These are phyloP conservation scores for Nigrograna mackinnonii DNA, from an alignment of 2,329 filamentous ascomycete species.

Conservation along the genomic window DNA sequence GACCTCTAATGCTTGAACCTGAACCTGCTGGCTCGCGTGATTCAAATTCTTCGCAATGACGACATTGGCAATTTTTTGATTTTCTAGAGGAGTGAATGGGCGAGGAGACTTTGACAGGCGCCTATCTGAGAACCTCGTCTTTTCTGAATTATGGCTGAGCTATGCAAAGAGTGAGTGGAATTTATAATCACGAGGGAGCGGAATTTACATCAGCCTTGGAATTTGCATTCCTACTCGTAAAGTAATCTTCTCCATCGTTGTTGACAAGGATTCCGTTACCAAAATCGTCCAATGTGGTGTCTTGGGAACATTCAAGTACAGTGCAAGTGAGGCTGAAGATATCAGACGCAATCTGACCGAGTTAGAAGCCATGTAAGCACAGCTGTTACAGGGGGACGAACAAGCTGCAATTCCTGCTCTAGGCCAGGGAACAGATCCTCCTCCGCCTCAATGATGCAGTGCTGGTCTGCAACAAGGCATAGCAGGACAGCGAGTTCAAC, in stretches of 20 bases:
- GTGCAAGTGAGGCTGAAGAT: conserved; percentile 74
- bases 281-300: conserved; percentile 82
- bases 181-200: neutral
- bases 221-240: conserved; percentile 14
- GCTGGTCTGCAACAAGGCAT: conserved; percentile 78
- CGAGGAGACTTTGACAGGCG: conserved; percentile 36
- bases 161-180: conserved; percentile 5
- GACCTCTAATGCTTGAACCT: conserved; percentile 75
- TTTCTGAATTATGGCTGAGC: conserved; percentile 19
- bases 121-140: conserved; percentile 18
- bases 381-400: conserved; percentile 46
- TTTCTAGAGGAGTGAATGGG: conserved; percentile 44
- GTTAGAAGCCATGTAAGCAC: conserved; percentile 6
- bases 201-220: conserved; percentile 16
- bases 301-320: conserved; percentile 71
- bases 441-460: conserved; percentile 84
- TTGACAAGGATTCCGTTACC: conserved; percentile 67
- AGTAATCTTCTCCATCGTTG: conserved; percentile 26
- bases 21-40: conserved; percentile 71
- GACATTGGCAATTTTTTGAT: conserved; percentile 72
- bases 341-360: conserved; percentile 62
- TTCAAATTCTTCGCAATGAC: conserved; percentile 83
- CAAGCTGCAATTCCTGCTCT: conserved; percentile 73
- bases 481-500: conserved; percentile 85
- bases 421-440: conserved; percentile 65